Base-by-base conservation (phyloP, 1,139 yeast genomes). In the Zygoascus hellenicus region DNA sequence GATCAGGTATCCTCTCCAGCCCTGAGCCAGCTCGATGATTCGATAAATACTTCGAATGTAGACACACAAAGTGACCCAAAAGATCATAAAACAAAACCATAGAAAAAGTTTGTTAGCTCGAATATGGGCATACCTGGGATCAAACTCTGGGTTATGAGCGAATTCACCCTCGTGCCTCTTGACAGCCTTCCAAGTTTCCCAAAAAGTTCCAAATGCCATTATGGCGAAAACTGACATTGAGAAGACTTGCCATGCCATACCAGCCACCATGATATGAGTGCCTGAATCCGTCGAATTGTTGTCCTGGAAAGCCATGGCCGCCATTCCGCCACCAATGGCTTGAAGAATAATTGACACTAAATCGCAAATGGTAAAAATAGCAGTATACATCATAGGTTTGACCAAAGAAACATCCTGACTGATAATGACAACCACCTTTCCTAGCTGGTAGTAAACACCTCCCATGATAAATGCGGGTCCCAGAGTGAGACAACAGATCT, bases 401-500 rank as follows among this genome's bases (percentile, higher is more conserved):
- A 89, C 64, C 0, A 76, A 60, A 1, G 94, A 79, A 57, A 69
- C 81, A 38, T 72, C 64, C 44, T 77, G 69, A 5, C 95, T 95
- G 62, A 79, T 84, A 6, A 86, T 70, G 46, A 83, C 78, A 40
- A 84, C 78, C 53, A 84, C 57, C 63, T 86, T 88, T 3, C 89
- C 94, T 58, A 88, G 72, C 45, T 83, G 67, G 58, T 78, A 85
- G 66, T 89, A 89, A 7, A 89, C 72, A 4, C 95, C 96, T 3
- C 85, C 97, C 89, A 87, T 85, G 47, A 86, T 73, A 63, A 90
- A 88, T 5, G 92, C 92, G 0, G 97, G 97, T 0, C 89, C 92
- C 46, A 89, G 68, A 0, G 95, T 87, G 52, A 88, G 69, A 50
- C 83, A 70, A 45, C 82, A 76, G 54, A 81, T 77, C 64, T 89